phyloP scores from a whole-genome alignment of 208 protist species.

The Jaenimonas drosophilae region DNA sequence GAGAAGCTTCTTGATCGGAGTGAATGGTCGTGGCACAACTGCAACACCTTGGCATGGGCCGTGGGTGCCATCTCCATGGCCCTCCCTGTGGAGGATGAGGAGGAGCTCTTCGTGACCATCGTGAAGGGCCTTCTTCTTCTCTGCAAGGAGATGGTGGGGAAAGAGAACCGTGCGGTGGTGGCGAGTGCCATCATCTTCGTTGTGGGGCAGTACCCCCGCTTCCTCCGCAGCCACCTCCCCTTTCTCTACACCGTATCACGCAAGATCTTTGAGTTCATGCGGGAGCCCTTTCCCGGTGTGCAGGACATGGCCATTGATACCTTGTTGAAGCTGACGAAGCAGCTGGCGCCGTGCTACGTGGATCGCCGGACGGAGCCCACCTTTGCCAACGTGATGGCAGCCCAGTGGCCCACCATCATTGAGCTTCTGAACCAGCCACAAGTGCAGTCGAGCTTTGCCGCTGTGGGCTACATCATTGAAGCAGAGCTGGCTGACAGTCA shows the following conservation, averaged over 20 bases:
- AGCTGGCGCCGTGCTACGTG: slow-evolving; percentile 69
- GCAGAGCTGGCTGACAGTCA: slow-evolving; percentile 25
- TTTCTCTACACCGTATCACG: slow-evolving; percentile 98
- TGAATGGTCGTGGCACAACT: slow-evolving; percentile 94
- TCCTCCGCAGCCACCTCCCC: slow-evolving; percentile 94
- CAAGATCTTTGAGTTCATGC: slow-evolving; percentile 99
- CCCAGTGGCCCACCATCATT: slow-evolving; percentile 81
- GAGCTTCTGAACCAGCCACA: slow-evolving; percentile 88
- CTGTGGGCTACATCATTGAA: slow-evolving; percentile 92
- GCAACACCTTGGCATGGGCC: slow-evolving; percentile 99
- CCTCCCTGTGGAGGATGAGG: slow-evolving; percentile 95
- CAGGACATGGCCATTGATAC: slow-evolving; percentile 99
- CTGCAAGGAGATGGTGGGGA: slow-evolving; percentile 92
- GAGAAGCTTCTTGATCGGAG: slow-evolving; percentile 68
- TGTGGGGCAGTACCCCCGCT: slow-evolving; percentile 98
- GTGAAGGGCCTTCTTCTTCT: slow-evolving; percentile 97
- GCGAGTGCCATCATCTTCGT: slow-evolving; percentile 99
- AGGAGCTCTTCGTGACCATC: slow-evolving; percentile 96
- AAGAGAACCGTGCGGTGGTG: slow-evolving; percentile 98
- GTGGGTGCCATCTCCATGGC: slow-evolving; percentile 97
- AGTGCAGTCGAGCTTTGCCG: slow-evolving; percentile 96
- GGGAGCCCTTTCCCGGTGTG: slow-evolving; percentile 97
- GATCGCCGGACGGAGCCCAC: slow-evolving; percentile 22
- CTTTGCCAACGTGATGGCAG: slow-evolving; percentile 93
- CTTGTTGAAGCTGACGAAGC: slow-evolving; percentile 97